phyloP scores from a whole-genome alignment of 495 filamentous ascomycete genomes.

The Aspergillus cavernicola region DNA sequence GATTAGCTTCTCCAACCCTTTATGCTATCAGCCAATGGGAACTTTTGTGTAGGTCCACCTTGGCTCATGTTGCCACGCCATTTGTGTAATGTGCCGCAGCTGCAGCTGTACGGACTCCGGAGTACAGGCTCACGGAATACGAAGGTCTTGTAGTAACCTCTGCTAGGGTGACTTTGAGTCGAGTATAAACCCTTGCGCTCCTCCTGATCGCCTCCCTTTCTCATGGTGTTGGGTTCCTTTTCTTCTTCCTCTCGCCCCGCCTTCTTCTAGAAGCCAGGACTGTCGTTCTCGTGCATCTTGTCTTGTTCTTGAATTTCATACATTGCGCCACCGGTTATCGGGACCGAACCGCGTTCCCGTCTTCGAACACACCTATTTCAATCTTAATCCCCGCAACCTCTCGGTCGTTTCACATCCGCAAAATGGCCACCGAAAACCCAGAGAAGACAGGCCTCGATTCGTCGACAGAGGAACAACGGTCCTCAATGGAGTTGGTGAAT shows the following conservation, averaged over 20 bases:
- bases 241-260: background rate
- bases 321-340: background rate
- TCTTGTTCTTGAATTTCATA: too few species aligned
- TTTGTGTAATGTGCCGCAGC: too few species aligned
- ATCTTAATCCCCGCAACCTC: too few species aligned
- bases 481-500: constrained; percentile 10
- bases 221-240: background rate
- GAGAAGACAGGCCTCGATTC: constrained; percentile 4
- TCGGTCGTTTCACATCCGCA: background rate
- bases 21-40: background rate
- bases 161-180: too few species aligned
- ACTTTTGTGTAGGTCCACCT: background rate
- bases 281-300: background rate
- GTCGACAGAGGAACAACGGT: constrained; percentile 3
- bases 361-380: too few species aligned
- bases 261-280: background rate
- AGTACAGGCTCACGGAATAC: too few species aligned
- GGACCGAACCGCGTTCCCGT: background rate
- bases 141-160: too few species aligned
- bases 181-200: constrained; percentile 1
- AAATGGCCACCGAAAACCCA: background rate
- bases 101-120: too few species aligned
- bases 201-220: background rate
- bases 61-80: background rate
- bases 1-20: background rate